Percentiles rank a stretch among this genome's conserved stretches.
These are phyloP conservation scores for Fusarium xyrophilum DNA, from an alignment of 2,329 filamentous ascomycete species.

Conservation along the genomic window DNA sequence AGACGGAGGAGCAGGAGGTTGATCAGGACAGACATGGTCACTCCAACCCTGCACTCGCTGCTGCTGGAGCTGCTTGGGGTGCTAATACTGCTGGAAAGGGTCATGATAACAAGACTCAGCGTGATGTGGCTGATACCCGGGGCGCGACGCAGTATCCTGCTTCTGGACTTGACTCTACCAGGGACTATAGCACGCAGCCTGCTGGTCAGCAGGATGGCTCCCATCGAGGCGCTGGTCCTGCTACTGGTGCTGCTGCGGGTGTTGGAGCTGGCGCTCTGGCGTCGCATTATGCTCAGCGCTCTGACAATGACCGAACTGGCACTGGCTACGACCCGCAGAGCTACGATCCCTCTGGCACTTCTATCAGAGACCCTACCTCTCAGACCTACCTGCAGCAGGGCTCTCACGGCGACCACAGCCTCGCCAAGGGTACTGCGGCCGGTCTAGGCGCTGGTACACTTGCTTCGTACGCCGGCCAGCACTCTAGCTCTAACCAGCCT, in stretches of 20 bases:
- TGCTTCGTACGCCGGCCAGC: neutral
- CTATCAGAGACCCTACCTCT: neutral
- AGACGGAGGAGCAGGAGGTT: neutral
- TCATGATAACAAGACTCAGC: slow-evolving; percentile 5
- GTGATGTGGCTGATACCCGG: neutral
- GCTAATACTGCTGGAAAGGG: slow-evolving; percentile 17
- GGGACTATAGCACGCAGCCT: neutral
- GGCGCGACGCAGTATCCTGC: neutral
- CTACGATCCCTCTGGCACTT: neutral
- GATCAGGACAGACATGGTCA: slow-evolving; percentile 3
- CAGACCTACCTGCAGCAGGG: neutral
- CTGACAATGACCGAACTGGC: neutral
- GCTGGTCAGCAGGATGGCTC: neutral
- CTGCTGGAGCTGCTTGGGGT: slow-evolving; percentile 17
- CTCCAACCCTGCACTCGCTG: slow-evolving; percentile 25
- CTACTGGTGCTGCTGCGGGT: neutral
- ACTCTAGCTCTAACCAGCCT: neutral
- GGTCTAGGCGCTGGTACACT: neutral
- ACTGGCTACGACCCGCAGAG: neutral
- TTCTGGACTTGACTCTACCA: neutral
- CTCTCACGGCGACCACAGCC: neutral
- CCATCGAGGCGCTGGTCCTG: neutral
- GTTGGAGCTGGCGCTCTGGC: slow-evolving; percentile 16
- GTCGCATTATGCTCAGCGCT: neutral
- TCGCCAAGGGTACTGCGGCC: neutral